Conservation (phyloP, 2,329 filamentous ascomycete genomes). For the Diaporthe batatas region DNA sequence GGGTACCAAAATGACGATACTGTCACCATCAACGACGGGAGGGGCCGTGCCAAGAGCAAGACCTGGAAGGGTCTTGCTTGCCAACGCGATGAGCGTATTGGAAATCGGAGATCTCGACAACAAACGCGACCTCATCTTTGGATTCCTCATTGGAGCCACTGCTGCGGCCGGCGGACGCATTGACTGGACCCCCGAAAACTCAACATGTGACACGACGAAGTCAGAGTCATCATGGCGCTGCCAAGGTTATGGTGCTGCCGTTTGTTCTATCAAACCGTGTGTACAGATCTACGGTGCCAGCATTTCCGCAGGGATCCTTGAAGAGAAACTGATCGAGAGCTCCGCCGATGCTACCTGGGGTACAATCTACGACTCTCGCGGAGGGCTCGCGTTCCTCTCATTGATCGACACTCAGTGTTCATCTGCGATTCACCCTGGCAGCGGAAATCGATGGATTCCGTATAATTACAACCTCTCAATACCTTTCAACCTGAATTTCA, state of each 20-base stretch:
- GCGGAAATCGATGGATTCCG: background rate
- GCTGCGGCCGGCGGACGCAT: background rate
- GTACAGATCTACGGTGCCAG: background rate
- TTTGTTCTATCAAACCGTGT: background rate
- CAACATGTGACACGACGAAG: background rate
- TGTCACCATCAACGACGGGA: no score
- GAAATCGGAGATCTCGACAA: no score
- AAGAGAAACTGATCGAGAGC: background rate
- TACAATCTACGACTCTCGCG: background rate
- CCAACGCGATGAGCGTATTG: no score
- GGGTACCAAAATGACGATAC: background rate
- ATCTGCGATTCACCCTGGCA: background rate
- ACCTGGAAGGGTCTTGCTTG: no score
- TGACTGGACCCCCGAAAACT: background rate
- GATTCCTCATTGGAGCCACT: background rate
- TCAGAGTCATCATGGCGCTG: background rate
- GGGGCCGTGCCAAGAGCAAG: no score
- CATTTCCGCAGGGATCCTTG: background rate
- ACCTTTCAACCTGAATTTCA: no score
- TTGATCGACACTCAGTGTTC: conserved; percentile 2
- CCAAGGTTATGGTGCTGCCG: background rate
- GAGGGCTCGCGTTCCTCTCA: background rate
- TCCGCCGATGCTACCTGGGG: background rate
- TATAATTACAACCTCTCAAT: background rate
- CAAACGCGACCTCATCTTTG: background rate